phyloP scores from a whole-genome alignment of 768 basidiomycete genomes.

The Leccinum imitatum region DNA sequence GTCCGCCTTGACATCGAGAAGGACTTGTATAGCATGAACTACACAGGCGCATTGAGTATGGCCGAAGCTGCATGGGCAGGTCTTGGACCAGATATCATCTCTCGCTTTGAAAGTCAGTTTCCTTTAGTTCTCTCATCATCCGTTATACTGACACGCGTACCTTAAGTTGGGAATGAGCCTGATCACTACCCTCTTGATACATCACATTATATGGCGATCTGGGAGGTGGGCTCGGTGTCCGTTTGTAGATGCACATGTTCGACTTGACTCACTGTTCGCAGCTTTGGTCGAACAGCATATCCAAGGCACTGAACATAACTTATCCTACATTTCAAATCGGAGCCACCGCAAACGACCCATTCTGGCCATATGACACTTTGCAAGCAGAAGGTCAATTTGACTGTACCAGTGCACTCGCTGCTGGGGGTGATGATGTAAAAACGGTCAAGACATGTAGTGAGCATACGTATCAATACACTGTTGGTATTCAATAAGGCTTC shows the following conservation, averaged over 20 bases:
- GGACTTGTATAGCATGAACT: slow-evolving; percentile 47
- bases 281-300: slow-evolving; percentile 52
- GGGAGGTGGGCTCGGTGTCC: slow-evolving; percentile 39
- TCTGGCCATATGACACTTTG: slow-evolving; percentile 49
- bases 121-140: background rate
- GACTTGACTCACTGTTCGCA: slow-evolving; percentile 12
- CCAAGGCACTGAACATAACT: slow-evolving; percentile 37
- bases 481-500: slow-evolving; percentile 22
- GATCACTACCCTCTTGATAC: slow-evolving; percentile 46
- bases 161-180: slow-evolving; percentile 51
- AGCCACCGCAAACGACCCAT: slow-evolving; percentile 49
- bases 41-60: slow-evolving; percentile 41
- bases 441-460: slow-evolving; percentile 52
- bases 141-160: background rate
- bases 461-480: slow-evolving; percentile 55
- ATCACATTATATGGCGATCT: slow-evolving; percentile 42
- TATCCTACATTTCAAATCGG: slow-evolving; percentile 48
- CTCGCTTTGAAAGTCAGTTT: slow-evolving; percentile 45
- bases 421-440: slow-evolving; percentile 41
- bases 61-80: slow-evolving; percentile 43
- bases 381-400: slow-evolving; percentile 38
- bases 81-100: slow-evolving; percentile 37
- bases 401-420: slow-evolving; percentile 48
- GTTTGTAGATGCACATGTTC: background rate
- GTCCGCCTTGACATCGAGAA: slow-evolving; percentile 18